Conservation (phyloP, 1,284 basidiomycete species). For the Sporisorium scitamineum region DNA sequence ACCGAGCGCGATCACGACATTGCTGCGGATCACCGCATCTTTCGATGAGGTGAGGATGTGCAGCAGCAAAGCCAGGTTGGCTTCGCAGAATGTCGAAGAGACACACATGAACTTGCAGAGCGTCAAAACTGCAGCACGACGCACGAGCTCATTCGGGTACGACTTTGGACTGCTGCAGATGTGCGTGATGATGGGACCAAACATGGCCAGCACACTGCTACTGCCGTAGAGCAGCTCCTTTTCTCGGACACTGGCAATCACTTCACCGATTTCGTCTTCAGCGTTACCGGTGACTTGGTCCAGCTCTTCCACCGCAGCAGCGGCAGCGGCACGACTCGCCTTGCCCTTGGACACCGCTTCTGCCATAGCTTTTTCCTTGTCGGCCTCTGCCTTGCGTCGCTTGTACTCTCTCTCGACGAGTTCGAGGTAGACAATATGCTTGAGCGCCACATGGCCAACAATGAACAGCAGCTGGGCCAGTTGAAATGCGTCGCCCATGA, state of each 20-base stretch:
- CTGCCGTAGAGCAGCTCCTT: conserved; percentile 87
- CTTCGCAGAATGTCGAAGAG: conserved; percentile 91
- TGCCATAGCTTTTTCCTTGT: conserved; percentile 70
- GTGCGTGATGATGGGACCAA: conserved; percentile 88
- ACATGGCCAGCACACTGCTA: conserved; percentile 84
- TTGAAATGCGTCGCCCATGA: conserved; percentile 75
- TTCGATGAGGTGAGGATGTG: conserved; percentile 90
- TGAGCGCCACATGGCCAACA: conserved; percentile 95
- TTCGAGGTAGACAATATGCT: conserved; percentile 96
- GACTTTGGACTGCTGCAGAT: conserved; percentile 79
- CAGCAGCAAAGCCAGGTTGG: conserved; percentile 87
- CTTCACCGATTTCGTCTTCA: conserved; percentile 97
- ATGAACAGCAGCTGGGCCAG: conserved; percentile 92
- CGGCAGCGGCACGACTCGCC: conserved; percentile 50
- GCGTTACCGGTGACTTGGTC: conserved; percentile 97
- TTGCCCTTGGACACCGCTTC: conserved; percentile 57
- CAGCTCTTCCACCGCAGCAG: conserved; percentile 77
- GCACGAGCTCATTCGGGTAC: conserved; percentile 82
- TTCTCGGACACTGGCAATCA: conserved; percentile 85
- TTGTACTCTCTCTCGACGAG: conserved; percentile 98
- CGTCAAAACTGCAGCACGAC: conserved; percentile 86
- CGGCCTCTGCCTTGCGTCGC: conserved; percentile 89
- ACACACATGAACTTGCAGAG: conserved; percentile 98
- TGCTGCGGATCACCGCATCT: conserved; percentile 89
- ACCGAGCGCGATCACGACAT: conserved; percentile 95